phyloP scores from a whole-genome alignment of 345 rosid species.

The Rubroshorea leprosula region DNA sequence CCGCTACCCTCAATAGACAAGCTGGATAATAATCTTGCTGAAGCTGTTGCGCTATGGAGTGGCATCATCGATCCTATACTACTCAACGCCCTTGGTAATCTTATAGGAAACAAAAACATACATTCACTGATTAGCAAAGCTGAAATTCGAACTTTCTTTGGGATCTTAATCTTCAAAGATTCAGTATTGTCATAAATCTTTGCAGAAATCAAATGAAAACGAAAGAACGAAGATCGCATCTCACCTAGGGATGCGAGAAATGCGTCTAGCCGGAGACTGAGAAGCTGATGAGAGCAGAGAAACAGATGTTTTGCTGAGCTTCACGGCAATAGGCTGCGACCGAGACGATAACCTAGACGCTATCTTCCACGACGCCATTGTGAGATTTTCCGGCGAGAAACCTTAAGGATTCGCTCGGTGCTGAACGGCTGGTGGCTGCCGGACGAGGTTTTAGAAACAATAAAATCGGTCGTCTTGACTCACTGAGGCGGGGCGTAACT shows the following conservation, averaged over 20 bases:
- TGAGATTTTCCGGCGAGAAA: background rate
- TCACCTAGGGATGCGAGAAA: conserved; percentile 38
- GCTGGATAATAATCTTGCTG: conserved; percentile 54
- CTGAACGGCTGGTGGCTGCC: background rate
- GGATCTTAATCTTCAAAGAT: background rate
- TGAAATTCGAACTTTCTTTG: background rate
- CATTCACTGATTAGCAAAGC: background rate
- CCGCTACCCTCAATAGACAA: conserved; percentile 48
- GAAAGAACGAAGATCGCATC: background rate
- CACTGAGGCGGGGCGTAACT: background rate
- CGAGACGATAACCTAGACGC: conserved; percentile 50
- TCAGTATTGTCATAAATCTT: background rate
- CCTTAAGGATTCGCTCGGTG: background rate
- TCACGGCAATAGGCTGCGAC: conserved; percentile 32
- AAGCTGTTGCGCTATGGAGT: conserved; percentile 59
- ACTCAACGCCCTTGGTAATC: conserved; percentile 62
- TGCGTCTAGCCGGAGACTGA: conserved; percentile 30
- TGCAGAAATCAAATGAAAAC: background rate
- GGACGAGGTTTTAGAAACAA: background rate
- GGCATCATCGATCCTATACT: conserved; percentile 49
- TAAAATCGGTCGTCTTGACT: background rate
- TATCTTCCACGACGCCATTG: conserved; percentile 47
- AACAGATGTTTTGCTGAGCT: conserved; percentile 30
- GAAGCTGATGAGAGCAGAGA: conserved; percentile 27
- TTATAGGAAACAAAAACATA: conserved; percentile 7